Evolutionary conservation across 1,284 basidiomycete genomes (phyloP).

Genomic region (Apiotrichum montevideense): DNA sequence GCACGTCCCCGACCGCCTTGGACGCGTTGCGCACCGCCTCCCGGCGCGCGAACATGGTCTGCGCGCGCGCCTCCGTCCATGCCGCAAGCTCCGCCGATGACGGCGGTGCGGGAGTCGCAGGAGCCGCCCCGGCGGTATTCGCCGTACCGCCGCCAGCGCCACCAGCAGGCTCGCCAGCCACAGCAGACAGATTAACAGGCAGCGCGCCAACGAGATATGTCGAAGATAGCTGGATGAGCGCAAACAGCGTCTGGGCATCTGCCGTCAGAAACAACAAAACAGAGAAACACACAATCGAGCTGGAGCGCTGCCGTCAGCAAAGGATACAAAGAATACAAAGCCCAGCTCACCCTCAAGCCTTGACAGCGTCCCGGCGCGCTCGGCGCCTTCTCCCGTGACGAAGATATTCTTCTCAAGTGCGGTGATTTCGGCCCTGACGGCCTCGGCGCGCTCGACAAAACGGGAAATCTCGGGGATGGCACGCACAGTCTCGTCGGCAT

Average conservation of each 20-base stretch:
- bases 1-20: conserved; percentile 14
- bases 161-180: neutral
- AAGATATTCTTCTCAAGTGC: conserved; percentile 5
- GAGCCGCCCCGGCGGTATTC: neutral
- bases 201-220: conserved; percentile 19
- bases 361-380: conserved; percentile 1
- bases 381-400: neutral
- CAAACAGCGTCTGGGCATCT: conserved; percentile 20
- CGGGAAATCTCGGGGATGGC: conserved; percentile 7
- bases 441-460: conserved; percentile 15
- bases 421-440: conserved; percentile 3
- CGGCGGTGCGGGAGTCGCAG: neutral
- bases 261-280: neutral
- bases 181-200: conserved; percentile 8
- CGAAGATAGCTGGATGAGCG: conserved; percentile 12
- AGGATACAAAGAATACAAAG: neutral
- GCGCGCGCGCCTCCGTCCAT: conserved; percentile 15
- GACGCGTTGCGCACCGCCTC: conserved; percentile 12
- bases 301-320: conserved; percentile 7
- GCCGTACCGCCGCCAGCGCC: neutral
- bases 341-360: conserved; percentile 3
- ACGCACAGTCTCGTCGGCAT: conserved; percentile 13
- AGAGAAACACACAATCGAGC: conserved; percentile 14
- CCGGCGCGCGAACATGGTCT: conserved; percentile 14
- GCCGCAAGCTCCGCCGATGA: conserved; percentile 7